These are phyloP conservation scores for Termitomyces sp. DNA, from an alignment of 768 basidiomycete species.

Conservation along the genomic window DNA sequence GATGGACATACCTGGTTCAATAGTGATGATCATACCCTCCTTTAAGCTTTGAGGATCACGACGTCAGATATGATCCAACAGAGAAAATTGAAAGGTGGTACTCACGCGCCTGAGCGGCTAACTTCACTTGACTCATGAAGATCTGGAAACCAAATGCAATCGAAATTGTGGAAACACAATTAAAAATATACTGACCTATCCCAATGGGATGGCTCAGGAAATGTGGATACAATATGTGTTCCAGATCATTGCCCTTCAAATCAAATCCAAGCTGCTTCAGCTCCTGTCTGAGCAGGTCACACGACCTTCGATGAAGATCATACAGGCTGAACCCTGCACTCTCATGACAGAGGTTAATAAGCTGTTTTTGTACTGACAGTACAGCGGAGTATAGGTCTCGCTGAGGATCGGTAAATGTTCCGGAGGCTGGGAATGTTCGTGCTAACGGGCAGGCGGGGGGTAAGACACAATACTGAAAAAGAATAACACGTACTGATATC, in stretches of 20 bases:
- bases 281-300: conserved; percentile 60
- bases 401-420: conserved; percentile 74
- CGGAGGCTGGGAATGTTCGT: conserved; percentile 84
- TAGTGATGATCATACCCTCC: conserved; percentile 86
- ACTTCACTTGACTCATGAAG: conserved; percentile 77
- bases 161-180: background rate
- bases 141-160: conserved; percentile 39
- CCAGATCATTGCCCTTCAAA: conserved; percentile 49
- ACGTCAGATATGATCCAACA: background rate
- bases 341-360: conserved; percentile 58
- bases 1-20: conserved; percentile 66
- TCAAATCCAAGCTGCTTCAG: conserved; percentile 74
- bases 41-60: conserved; percentile 44
- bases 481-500: conserved; percentile 71
- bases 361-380: conserved; percentile 63
- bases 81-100: conserved; percentile 1
- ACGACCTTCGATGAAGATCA: conserved; percentile 72
- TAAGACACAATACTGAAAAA: background rate
- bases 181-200: conserved; percentile 47
- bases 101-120: conserved; percentile 50
- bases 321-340: conserved; percentile 53
- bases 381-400: conserved; percentile 80
- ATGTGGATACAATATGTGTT: conserved; percentile 88
- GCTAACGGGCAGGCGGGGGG: conserved; percentile 33
- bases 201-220: conserved; percentile 90